phyloP scores from a whole-genome alignment of 1,139 yeast genomes.

The Sugiyamaella paludigena region DNA sequence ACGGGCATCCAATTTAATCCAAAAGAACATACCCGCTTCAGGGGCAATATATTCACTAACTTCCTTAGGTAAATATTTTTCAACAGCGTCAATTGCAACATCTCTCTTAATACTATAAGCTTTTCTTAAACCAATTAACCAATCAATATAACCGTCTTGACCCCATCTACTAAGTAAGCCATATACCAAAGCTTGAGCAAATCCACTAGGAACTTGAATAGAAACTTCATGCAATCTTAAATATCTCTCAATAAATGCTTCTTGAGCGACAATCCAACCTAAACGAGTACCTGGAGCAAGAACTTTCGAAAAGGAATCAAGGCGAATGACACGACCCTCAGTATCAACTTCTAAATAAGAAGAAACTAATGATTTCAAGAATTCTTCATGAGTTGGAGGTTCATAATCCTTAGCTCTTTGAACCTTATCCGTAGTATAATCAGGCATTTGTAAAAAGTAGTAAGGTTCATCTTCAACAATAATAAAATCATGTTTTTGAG shows the following conservation, averaged over 20 bases:
- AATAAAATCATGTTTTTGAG: constrained; percentile 74
- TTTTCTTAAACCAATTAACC: constrained; percentile 82
- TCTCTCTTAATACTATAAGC: constrained; percentile 81
- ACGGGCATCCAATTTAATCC: constrained; percentile 68
- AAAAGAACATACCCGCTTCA: constrained; percentile 93
- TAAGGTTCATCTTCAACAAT: constrained; percentile 93
- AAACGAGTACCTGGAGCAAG: constrained; percentile 89
- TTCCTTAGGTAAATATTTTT: constrained; percentile 57
- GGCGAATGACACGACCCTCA: constrained; percentile 87
- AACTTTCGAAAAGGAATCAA: constrained; percentile 90
- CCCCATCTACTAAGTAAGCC: constrained; percentile 70
- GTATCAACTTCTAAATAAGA: constrained; percentile 76
- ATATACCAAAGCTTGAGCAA: constrained; percentile 67
- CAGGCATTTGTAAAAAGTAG: constrained; percentile 86
- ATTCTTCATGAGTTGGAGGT: constrained; percentile 44
- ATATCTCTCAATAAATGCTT: constrained; percentile 60
- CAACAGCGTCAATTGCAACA: constrained; percentile 67
- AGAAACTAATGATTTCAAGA: constrained; percentile 65
- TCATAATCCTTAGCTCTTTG: constrained; percentile 34
- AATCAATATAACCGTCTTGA: constrained; percentile 73
- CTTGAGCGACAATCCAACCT: constrained; percentile 89
- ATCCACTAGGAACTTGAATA: constrained; percentile 79
- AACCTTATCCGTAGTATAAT: constrained; percentile 42
- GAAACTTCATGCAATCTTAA: constrained; percentile 77
- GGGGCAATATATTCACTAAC: constrained; percentile 64